Evolutionary conservation across 2,329 filamentous ascomycete genomes (phyloP).

Genomic region (Colletotrichum phormii): DNA sequence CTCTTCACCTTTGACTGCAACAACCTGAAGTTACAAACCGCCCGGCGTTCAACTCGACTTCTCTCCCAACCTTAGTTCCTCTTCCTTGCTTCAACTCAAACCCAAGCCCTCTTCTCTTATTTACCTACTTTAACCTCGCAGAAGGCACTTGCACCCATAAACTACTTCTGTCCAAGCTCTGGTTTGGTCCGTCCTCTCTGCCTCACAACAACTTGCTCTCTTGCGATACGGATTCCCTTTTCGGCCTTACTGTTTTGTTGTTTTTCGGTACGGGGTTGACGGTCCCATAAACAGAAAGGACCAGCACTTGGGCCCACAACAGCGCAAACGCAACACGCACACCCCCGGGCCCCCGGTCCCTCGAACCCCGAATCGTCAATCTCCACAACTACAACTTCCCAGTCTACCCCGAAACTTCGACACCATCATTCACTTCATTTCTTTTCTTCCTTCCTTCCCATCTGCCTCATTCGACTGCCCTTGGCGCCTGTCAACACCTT

Average conservation of each 20-base stretch:
- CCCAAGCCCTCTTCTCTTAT: not conserved
- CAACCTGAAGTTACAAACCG: not conserved
- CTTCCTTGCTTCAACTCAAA: not conserved
- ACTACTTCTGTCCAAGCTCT: not conserved
- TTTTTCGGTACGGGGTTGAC: not conserved
- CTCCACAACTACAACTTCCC: conserved; percentile 24
- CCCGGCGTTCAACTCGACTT: not conserved
- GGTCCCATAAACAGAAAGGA: not conserved
- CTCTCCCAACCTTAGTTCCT: not conserved
- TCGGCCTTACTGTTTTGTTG: not conserved
- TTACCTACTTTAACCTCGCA: not conserved
- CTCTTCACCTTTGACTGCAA: not conserved
- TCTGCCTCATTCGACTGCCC: not conserved
- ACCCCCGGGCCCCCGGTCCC: not conserved
- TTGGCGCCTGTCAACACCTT: conserved; percentile 1
- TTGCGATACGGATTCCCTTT: not conserved
- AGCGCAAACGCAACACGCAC: not conserved
- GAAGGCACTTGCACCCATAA: not conserved
- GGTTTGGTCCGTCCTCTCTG: not conserved
- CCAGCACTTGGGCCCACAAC: not conserved
- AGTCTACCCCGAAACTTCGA: conserved; percentile 26
- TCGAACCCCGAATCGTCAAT: conserved; percentile 26
- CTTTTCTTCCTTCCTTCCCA: not conserved
- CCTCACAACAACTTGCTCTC: not conserved
- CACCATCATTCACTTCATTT: conserved; percentile 14